Base-by-base conservation (phyloP, 805 yeast species). In the Sugiyamaella marilandica region DNA sequence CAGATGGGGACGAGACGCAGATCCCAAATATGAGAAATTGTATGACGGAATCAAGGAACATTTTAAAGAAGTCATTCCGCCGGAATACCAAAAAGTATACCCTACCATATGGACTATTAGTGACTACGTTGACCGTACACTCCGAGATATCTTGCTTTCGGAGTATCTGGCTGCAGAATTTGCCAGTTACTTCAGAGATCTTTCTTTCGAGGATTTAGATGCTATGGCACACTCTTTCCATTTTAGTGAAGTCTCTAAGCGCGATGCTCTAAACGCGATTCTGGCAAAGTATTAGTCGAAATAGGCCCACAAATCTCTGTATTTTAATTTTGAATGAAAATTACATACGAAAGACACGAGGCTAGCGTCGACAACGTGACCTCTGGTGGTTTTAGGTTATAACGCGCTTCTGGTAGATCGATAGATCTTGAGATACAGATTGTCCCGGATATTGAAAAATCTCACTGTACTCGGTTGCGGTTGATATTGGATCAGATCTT, bases 211-310 rank as follows among this genome's bases (percentile, higher is more conserved):
- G 32, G 77, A 76, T 37, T 65, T 77, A 50, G 81, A 77, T 58
- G 79, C 74, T 56, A 65, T 77, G 60, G 80, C 80, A 31, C 77
- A 74, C 16, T 66, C 71, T 49, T 77, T 75, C 70, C 76, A 75
- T 62, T 69, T 77, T 52, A 80, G 76, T 60, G 76, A 76, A 55
- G 64, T 70, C 39, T 53, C 57, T 16, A 66, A 70, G 60, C 68
- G 81, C 55, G 74, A 73, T 32, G 72, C 68, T 54, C 66, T 77
- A 61, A 76, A 76, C 52, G 41, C 37, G 37, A 41, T 41, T 32
- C 14, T 49, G 9, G 43, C 53, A 31, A 51, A 47, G 44, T 47
- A 51, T 32, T 51, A 39, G 16, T 3, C 14, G 5, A 35, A 35
- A 35, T 35, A 35, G 10, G 36, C 7, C 29, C 29, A 24, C 3